A percentile compares a stretch with the other conserved stretches of the same genome.
Evolutionary conservation across 345 rosid species (phyloP).

Genomic region (Kernera saxatilis): DNA sequence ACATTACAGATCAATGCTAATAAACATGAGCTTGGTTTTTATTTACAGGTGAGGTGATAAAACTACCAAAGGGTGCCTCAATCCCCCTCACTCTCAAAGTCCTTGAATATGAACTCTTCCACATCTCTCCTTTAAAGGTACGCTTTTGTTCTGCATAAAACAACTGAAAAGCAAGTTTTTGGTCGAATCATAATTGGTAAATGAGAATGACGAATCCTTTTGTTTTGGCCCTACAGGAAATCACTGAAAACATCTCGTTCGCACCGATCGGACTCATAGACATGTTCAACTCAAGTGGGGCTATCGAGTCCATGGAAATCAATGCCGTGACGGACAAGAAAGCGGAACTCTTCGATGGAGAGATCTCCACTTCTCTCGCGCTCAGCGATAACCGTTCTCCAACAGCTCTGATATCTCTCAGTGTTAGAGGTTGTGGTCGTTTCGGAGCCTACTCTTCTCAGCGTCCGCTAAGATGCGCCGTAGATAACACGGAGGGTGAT

Average conservation of each 20-base stretch:
- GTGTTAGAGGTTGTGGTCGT: slow-evolving; percentile 70
- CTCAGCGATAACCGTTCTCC: slow-evolving; percentile 43
- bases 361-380: slow-evolving; percentile 33
- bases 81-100: slow-evolving; percentile 74
- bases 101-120: slow-evolving; percentile 88
- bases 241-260: slow-evolving; percentile 52
- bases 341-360: slow-evolving; percentile 48
- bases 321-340: slow-evolving; percentile 32
- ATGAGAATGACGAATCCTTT: slow-evolving; percentile 12
- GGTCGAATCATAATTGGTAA: not conserved
- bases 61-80: slow-evolving; percentile 71
- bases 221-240: slow-evolving; percentile 41
- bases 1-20: not conserved
- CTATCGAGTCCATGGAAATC: slow-evolving; percentile 54
- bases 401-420: slow-evolving; percentile 45
- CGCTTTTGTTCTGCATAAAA: not conserved
- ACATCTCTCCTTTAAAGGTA: slow-evolving; percentile 76
- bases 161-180: not conserved
- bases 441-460: slow-evolving; percentile 75
- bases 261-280: slow-evolving; percentile 84
- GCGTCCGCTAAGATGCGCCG: slow-evolving; percentile 56
- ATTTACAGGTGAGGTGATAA: slow-evolving; percentile 59
- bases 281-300: slow-evolving; percentile 88
- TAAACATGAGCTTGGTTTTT: not conserved
- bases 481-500: slow-evolving; percentile 43